phyloP scores from a whole-genome alignment of 2,329 filamentous ascomycete genomes.

The Chrysoporthe deuterocubensis region DNA sequence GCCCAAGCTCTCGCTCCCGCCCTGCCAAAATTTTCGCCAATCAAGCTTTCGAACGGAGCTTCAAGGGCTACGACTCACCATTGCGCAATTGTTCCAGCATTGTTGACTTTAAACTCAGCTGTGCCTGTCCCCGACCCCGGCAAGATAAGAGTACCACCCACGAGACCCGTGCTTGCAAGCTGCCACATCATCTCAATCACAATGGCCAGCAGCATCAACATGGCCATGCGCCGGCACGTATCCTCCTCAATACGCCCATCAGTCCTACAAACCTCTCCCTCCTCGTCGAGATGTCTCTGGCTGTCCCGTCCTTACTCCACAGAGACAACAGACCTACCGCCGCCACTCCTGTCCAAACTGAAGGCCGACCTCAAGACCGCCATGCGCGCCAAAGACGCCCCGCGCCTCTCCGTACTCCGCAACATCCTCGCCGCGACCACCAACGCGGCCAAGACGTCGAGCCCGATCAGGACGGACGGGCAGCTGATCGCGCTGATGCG shows the following conservation, averaged over 20 bases:
- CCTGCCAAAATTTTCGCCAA: constrained; percentile 2
- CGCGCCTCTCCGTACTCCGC: constrained; percentile 71
- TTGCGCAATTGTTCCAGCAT: neutral
- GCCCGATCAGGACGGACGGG: constrained; percentile 71
- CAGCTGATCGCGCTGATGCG: constrained; percentile 71
- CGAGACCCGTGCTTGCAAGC: neutral
- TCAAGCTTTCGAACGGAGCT: neutral
- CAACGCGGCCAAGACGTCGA: constrained; percentile 73
- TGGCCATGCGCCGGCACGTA: constrained; percentile 21
- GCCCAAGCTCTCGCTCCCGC: constrained; percentile 7
- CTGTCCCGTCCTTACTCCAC: constrained; percentile 38
- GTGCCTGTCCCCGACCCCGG: neutral
- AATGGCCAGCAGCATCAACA: constrained; percentile 24
- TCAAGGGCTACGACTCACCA: neutral
- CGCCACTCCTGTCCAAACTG: constrained; percentile 57
- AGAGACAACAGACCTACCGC: constrained; percentile 40
- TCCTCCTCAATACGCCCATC: constrained; percentile 18
- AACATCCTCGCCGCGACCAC: constrained; percentile 70
- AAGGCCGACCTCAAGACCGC: constrained; percentile 67
- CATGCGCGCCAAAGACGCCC: constrained; percentile 67
- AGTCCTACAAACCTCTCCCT: constrained; percentile 13
- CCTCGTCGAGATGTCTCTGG: constrained; percentile 29
- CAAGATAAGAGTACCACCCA: neutral
- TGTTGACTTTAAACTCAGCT: neutral
- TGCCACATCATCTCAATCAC: neutral